These are phyloP conservation scores for Scutellaria barbata DNA, from an alignment of 257 asterid species.

Conservation along the genomic window DNA sequence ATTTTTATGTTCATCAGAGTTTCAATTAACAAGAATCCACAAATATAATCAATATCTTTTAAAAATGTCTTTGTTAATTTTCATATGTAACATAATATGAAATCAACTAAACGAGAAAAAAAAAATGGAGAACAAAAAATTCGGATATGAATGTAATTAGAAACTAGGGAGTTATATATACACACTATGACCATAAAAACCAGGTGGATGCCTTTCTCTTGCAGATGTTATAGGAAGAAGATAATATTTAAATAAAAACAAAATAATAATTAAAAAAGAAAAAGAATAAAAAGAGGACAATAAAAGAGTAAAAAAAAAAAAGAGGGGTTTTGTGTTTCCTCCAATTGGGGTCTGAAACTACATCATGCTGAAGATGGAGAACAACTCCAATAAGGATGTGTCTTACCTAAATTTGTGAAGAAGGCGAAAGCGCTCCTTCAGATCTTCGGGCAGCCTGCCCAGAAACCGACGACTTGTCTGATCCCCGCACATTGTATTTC, in stretches of 20 bases:
- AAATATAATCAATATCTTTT: too few species aligned
- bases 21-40: too few species aligned
- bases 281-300: not conserved
- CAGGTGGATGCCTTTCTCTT: constrained; percentile 31
- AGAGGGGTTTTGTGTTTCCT: constrained; percentile 36
- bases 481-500: constrained; percentile 85
- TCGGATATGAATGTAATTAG: constrained; percentile 22
- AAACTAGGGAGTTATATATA: constrained; percentile 25
- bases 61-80: too few species aligned
- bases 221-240: constrained; percentile 20
- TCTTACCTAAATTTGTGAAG: constrained; percentile 64
- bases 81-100: too few species aligned
- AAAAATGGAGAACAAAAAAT: not conserved
- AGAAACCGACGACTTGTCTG: constrained; percentile 75
- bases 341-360: constrained; percentile 41
- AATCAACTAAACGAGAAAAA: too few species aligned
- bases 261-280: constrained; percentile 24
- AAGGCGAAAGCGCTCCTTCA: constrained; percentile 78
- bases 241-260: constrained; percentile 15
- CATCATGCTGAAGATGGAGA: constrained; percentile 36
- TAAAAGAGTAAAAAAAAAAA: constrained; percentile 28
- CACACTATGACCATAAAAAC: constrained; percentile 30
- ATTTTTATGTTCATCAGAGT: too few species aligned
- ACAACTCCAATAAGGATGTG: constrained; percentile 7
- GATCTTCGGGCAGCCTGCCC: constrained; percentile 75